Evolutionary conservation across 73 alveolate species (phyloP).

Genomic region (Paramecium sexaurelia): DNA sequence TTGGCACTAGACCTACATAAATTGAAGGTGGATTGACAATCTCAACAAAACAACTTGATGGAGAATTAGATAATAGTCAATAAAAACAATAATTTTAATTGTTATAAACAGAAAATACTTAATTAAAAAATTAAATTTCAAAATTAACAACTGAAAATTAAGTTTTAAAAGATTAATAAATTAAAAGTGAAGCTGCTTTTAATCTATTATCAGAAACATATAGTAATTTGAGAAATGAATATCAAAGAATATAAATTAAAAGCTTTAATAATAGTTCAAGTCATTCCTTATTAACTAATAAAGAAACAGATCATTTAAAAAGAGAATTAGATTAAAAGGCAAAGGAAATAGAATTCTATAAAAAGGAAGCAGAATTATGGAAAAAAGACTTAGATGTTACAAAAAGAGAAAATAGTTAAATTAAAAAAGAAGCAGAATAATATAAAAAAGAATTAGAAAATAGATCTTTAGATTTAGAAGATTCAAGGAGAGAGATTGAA

Average conservation of each 20-base stretch:
- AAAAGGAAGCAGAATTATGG: constrained; percentile 39
- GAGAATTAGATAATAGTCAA: background rate
- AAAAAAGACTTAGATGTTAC: background rate
- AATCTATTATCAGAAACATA: constrained; percentile 22
- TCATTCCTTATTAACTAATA: background rate
- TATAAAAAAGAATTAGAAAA: background rate
- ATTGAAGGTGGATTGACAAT: background rate
- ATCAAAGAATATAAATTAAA: background rate
- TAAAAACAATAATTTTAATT: background rate
- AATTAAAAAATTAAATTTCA: background rate
- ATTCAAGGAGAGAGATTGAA: background rate
- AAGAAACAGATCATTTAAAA: background rate
- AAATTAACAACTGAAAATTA: constrained; percentile 1
- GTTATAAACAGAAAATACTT: background rate
- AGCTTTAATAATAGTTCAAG: constrained; percentile 44
- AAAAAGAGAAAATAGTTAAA: background rate
- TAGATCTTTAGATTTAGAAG: background rate
- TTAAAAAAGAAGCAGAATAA: background rate
- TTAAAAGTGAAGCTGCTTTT: constrained; percentile 15
- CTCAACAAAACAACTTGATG: background rate
- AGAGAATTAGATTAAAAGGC: constrained; percentile 15
- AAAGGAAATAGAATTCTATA: background rate
- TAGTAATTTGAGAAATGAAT: background rate
- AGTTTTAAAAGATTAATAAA: background rate
- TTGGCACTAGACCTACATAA: background rate